phyloP scores from a whole-genome alignment of 352 stramenopile species.

The Phytophthora pseudosyringae region DNA sequence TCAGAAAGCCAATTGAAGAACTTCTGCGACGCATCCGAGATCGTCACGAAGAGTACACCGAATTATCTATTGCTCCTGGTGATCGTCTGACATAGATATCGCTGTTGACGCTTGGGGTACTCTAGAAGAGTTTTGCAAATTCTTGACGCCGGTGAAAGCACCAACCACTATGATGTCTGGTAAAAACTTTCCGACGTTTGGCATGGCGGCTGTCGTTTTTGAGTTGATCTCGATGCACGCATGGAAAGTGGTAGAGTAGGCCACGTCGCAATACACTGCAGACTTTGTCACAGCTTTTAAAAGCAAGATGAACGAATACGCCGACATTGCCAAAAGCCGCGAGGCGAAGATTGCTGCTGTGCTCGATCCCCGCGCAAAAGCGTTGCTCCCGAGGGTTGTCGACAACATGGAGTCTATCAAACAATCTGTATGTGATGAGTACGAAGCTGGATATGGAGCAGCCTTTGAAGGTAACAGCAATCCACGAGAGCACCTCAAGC shows the following conservation, averaged over 20 bases:
- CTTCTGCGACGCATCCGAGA: conserved; percentile 8
- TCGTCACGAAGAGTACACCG: conserved; percentile 12
- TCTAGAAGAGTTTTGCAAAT: conserved; percentile 5
- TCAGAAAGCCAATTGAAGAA: neutral
- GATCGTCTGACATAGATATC: neutral
- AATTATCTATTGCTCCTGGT: conserved; percentile 6
- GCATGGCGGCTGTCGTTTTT: conserved; percentile 10
- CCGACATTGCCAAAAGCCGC: neutral
- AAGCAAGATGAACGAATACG: conserved; percentile 16
- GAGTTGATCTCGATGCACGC: conserved; percentile 5
- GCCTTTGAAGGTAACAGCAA: conserved; percentile 2
- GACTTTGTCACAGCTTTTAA: conserved; percentile 20
- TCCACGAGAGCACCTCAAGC: neutral
- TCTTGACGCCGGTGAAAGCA: conserved; percentile 25
- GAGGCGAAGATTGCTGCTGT: conserved; percentile 22
- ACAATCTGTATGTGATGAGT: conserved; percentile 3
- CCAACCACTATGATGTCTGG: conserved; percentile 19
- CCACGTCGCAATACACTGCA: neutral
- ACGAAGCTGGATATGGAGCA: neutral
- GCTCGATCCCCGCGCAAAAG: conserved; percentile 19
- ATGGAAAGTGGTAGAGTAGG: neutral
- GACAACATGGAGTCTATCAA: conserved; percentile 8
- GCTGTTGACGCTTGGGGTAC: neutral
- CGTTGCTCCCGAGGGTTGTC: neutral
- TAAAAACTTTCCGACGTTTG: conserved; percentile 23